phyloP scores from a whole-genome alignment of 2,329 filamentous ascomycete species.

The Penicillium palitans region DNA sequence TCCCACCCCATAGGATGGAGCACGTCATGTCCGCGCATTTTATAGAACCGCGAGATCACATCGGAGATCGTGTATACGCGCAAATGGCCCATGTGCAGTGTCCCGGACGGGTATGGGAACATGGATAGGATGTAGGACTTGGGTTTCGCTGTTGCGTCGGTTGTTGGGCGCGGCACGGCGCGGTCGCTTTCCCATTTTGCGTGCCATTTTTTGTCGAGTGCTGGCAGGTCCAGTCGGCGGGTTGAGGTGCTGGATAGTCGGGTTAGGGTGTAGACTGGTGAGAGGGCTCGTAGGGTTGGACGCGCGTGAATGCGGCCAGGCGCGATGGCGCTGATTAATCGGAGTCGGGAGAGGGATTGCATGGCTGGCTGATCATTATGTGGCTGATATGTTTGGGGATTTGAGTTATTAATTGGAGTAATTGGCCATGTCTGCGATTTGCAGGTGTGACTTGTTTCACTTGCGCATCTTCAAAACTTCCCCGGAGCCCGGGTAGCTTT shows the following conservation, averaged over 20 bases:
- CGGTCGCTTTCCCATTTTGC: constrained; percentile 45
- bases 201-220: constrained; percentile 58
- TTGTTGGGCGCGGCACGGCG: constrained; percentile 1
- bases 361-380: constrained; percentile 29
- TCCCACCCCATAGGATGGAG: constrained; percentile 94
- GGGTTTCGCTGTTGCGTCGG: constrained; percentile 29
- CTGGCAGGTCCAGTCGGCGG: constrained; percentile 44
- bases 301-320: constrained; percentile 22
- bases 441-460: neutral
- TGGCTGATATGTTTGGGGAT: neutral
- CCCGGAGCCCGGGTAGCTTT: constrained; percentile 19
- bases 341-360: constrained; percentile 31
- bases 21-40: constrained; percentile 72
- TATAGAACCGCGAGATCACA: constrained; percentile 73
- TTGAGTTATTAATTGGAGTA: neutral
- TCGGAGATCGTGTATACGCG: constrained; percentile 90
- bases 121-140: constrained; percentile 76
- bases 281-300: constrained; percentile 14
- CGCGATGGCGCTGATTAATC: constrained; percentile 26
- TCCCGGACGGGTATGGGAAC: constrained; percentile 91
- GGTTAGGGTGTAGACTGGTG: constrained; percentile 15
- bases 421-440: constrained; percentile 3
- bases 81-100: constrained; percentile 81
- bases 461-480: constrained; percentile 22
- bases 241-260: constrained; percentile 31